Evolutionary conservation across 768 basidiomycete species (phyloP).

Genomic region (Candolleomyces aberdarensis): DNA sequence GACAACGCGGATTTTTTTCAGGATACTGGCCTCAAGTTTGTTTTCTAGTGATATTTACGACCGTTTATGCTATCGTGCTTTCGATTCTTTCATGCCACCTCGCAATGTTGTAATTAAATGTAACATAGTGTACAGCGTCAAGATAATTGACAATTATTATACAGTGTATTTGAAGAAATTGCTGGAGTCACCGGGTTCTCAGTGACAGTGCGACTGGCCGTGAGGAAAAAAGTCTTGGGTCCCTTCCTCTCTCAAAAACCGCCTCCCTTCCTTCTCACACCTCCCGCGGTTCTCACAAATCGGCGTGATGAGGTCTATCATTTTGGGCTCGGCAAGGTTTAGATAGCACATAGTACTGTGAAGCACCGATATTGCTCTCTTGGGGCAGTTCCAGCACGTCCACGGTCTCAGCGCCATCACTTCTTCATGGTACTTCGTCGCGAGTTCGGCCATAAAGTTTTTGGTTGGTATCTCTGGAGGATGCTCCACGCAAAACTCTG

Average conservation of each 20-base stretch:
- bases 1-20: conserved; percentile 10
- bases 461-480: conserved; percentile 3
- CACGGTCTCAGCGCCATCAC: conserved; percentile 7
- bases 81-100: not conserved
- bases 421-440: conserved; percentile 6
- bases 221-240: not conserved
- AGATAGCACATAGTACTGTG: conserved; percentile 10
- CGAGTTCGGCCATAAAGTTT: conserved; percentile 2
- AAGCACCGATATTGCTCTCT: conserved; percentile 1
- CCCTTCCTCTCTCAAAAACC: not conserved
- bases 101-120: not conserved
- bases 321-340: conserved; percentile 3
- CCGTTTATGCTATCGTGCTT: not conserved
- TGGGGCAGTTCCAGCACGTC: conserved; percentile 7
- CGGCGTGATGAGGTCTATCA: conserved; percentile 9
- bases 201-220: no score
- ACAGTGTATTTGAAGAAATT: no score
- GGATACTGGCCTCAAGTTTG: conserved; percentile 34
- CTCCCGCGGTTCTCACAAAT: conserved; percentile 3
- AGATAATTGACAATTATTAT: no score
- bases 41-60: conserved; percentile 17
- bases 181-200: no score
- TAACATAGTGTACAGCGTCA: not conserved
- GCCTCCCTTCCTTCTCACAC: not conserved
- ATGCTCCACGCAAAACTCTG: not conserved